Evolutionary conservation across 768 basidiomycete species (phyloP).

Genomic region (Lentinula edodes): DNA sequence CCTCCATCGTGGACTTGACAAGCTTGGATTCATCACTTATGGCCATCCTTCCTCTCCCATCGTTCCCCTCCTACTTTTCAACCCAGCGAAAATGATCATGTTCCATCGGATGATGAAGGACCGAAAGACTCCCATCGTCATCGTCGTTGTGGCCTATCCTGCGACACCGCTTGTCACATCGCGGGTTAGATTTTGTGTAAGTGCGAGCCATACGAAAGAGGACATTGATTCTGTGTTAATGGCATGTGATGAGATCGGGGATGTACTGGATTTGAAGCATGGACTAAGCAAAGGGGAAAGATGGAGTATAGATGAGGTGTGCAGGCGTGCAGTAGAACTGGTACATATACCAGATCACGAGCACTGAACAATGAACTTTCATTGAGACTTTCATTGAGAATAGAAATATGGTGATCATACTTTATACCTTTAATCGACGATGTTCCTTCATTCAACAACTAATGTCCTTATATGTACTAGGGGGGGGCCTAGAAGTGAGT

Average conservation of each 20-base stretch:
- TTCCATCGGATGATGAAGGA: constrained; percentile 88
- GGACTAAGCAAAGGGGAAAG: constrained; percentile 48
- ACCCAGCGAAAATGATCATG: constrained; percentile 89
- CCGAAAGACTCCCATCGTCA: constrained; percentile 73
- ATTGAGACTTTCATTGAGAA: too few species aligned
- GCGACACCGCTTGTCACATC: constrained; percentile 86
- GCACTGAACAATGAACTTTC: not conserved
- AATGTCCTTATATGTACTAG: too few species aligned
- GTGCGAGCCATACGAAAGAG: constrained; percentile 94
- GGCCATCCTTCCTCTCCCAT: constrained; percentile 90
- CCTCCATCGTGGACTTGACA: constrained; percentile 77
- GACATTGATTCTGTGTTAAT: constrained; percentile 83
- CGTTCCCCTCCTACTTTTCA: constrained; percentile 87
- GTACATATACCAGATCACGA: constrained; percentile 32
- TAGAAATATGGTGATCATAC: too few species aligned
- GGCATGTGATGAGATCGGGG: constrained; percentile 91
- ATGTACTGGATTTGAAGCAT: constrained; percentile 86
- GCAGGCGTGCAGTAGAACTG: constrained; percentile 67
- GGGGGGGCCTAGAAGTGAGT: too few species aligned
- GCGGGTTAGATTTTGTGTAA: constrained; percentile 91
- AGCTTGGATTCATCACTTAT: constrained; percentile 96
- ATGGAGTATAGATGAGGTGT: constrained; percentile 76
- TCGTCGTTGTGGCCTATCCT: constrained; percentile 88
- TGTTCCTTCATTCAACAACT: too few species aligned
- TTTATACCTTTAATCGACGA: too few species aligned